These are phyloP conservation scores for Hemisphaericaspora lyxosophila DNA, from an alignment of 1,139 yeast species.

Conservation along the genomic window DNA sequence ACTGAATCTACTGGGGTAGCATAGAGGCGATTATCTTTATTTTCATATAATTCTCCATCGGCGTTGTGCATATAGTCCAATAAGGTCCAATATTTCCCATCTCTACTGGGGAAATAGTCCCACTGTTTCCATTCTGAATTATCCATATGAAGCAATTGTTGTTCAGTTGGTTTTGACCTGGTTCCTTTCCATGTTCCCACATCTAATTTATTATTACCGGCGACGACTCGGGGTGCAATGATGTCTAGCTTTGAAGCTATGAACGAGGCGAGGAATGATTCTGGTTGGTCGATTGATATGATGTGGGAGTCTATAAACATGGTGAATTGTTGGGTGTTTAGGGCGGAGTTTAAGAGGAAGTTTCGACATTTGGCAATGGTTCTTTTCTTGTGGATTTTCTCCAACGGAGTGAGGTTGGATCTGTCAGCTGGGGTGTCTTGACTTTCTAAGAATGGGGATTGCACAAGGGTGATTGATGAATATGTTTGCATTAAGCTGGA, in stretches of 20 bases:
- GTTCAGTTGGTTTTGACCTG: conserved; percentile 32
- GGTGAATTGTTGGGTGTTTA: conserved; percentile 29
- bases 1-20: conserved; percentile 42
- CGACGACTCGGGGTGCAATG: conserved; percentile 37
- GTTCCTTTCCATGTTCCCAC: conserved; percentile 46
- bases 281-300: conserved; percentile 21
- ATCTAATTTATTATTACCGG: conserved; percentile 18
- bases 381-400: conserved; percentile 27
- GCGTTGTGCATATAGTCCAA: conserved; percentile 17
- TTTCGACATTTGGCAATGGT: conserved; percentile 34
- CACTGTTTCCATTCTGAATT: conserved; percentile 31
- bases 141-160: conserved; percentile 17
- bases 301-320: conserved; percentile 43
- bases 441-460: conserved; percentile 32
- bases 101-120: conserved; percentile 37
- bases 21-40: conserved; percentile 13
- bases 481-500: conserved; percentile 15
- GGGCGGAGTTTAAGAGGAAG: conserved; percentile 25
- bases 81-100: conserved; percentile 27
- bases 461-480: conserved; percentile 23
- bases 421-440: conserved; percentile 18
- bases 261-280: conserved; percentile 28
- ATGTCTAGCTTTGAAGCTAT: conserved; percentile 37
- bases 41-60: neutral
- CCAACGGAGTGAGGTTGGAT: conserved; percentile 30